A percentile compares a stretch with the other conserved stretches of the same genome.
These are phyloP conservation scores for Diplosphaera chodatii DNA, from an alignment of 139 green algal species.

Conservation along the genomic window DNA sequence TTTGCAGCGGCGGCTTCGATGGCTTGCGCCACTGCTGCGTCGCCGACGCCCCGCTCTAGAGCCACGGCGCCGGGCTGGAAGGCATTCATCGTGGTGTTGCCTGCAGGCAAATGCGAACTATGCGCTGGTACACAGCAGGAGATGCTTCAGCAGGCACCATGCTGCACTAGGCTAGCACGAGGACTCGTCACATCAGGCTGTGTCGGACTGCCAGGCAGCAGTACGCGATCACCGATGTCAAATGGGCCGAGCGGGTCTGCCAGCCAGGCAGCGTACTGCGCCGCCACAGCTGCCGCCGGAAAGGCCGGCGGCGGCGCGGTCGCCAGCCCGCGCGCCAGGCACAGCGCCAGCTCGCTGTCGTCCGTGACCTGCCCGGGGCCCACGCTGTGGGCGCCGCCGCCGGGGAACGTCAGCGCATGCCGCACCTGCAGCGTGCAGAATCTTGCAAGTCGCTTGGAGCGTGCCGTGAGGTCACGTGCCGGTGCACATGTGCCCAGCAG, in stretches of 20 bases:
- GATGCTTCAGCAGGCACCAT: too few species aligned
- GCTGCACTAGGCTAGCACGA: too few species aligned
- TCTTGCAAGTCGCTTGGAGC: too few species aligned
- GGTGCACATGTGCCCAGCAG: too few species aligned
- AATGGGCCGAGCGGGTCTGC: conserved; percentile 11
- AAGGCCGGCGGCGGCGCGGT: conserved; percentile 4
- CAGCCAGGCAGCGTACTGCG: conserved; percentile 20
- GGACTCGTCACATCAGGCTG: too few species aligned
- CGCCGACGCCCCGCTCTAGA: background rate
- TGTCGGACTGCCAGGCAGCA: too few species aligned
- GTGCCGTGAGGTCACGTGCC: background rate
- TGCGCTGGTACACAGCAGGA: too few species aligned
- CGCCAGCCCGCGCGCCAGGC: conserved; percentile 22
- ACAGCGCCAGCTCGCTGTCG: conserved; percentile 37
- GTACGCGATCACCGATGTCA: conserved; percentile 35
- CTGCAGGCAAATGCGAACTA: too few species aligned
- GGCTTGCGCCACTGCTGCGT: background rate
- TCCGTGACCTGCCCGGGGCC: conserved; percentile 38
- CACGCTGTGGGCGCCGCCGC: conserved; percentile 17
- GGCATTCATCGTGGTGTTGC: background rate
- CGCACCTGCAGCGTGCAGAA: too few species aligned
- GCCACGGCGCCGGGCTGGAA: background rate
- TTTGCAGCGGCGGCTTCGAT: too few species aligned
- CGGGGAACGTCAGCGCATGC: conserved; percentile 17
- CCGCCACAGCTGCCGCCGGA: conserved; percentile 13